Base-by-base conservation (phyloP, 768 basidiomycete genomes). In the Leucogyrophana mollusca region DNA sequence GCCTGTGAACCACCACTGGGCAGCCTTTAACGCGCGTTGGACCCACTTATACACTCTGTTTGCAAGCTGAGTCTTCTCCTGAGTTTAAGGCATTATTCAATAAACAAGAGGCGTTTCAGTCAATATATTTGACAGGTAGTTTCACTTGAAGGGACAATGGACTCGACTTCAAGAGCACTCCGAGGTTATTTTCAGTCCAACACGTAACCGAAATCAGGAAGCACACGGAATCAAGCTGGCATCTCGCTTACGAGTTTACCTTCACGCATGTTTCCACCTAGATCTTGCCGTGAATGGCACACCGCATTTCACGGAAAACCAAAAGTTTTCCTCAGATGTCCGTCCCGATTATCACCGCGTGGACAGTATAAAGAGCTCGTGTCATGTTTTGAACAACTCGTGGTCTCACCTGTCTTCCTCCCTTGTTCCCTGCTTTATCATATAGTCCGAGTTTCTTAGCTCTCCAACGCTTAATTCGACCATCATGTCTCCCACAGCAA, bases 311-410 rank as follows among this genome's bases (percentile, higher is more conserved):
- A 21, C 35, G 35, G 20, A 9, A 16, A 30, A 13, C 7, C 20
- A 6, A 37, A n/a, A 16, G 7, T 37, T 37, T 7, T 16, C 35
- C 20, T 37, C 9, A 9, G 32, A n/a, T 33, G n/a, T 9, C 32
- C 32, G 32, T 33, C 35, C 35, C 35, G 35, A 37, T 16, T 21
- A 34, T 16, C 37, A 38, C 32, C 43, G 39, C 43, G 20, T 44
- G 54, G 43, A 46, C 52, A 50, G 40, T 63, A 63, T 65, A 65
- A 57, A 63, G 47, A 49, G 44, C 33, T 46, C n/a, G n/a, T 17
- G 40, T 20, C 27, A 58, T 55, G 56, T 58, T 35, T 63, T 58
- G 46, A 40, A 27, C 34, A n/a, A 4, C 23, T 49, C 47, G 37
- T 56, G 18, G 11, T 39, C 27, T 47, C 18, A 22, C 21, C 16